phyloP scores from a whole-genome alignment of 1,139 yeast genomes.

The Scheffersomyces segobiensis region DNA sequence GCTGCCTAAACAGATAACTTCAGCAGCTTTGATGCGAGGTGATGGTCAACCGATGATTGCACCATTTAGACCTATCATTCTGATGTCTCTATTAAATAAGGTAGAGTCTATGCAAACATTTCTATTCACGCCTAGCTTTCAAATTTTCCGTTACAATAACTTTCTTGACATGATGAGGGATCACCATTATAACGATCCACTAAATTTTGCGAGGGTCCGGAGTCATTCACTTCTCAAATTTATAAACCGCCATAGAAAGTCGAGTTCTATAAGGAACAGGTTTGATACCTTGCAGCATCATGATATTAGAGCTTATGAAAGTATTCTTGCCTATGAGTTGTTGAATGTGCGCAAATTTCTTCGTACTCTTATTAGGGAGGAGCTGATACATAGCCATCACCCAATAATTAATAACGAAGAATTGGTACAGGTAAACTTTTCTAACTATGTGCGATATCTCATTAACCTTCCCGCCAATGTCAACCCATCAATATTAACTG shows the following conservation, averaged over 20 bases:
- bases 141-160: constrained; percentile 33
- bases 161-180: constrained; percentile 35
- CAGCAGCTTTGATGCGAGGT: constrained; percentile 6
- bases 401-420: constrained; percentile 31
- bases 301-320: constrained; percentile 30
- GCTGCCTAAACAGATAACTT: constrained; percentile 1
- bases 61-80: constrained; percentile 23
- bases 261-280: not conserved
- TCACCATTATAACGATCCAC: constrained; percentile 39
- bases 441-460: constrained; percentile 40
- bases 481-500: constrained; percentile 18
- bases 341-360: constrained; percentile 29
- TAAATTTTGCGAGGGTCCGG: constrained; percentile 43
- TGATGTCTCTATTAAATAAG: constrained; percentile 28
- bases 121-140: constrained; percentile 33
- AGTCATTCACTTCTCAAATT: constrained; percentile 40
- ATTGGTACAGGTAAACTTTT: constrained; percentile 38
- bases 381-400: constrained; percentile 1
- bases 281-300: constrained; percentile 7
- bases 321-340: constrained; percentile 33
- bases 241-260: constrained; percentile 17
- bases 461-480: constrained; percentile 29
- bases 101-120: constrained; percentile 19
- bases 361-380: constrained; percentile 23
- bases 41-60: constrained; percentile 5